Evolutionary conservation across 2,329 filamentous ascomycete species (phyloP).

Genomic region (Sarocladium kiliense): DNA sequence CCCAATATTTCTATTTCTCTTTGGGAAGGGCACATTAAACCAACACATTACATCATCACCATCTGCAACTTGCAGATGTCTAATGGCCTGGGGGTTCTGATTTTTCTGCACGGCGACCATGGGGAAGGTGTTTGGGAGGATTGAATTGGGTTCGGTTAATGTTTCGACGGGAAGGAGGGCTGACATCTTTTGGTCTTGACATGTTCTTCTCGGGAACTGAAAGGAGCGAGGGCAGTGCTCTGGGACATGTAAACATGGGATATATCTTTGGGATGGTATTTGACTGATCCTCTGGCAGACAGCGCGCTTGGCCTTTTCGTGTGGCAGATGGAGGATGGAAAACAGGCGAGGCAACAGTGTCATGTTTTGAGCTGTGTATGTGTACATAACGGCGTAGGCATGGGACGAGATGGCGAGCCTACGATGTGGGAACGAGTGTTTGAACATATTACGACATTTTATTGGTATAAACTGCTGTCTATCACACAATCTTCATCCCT

Average conservation of each 20-base stretch:
- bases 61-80: neutral
- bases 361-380: neutral
- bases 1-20: conserved; percentile 21
- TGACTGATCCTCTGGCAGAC: neutral
- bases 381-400: neutral
- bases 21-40: neutral
- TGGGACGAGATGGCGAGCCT: neutral
- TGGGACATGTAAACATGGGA: neutral
- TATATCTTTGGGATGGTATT: neutral
- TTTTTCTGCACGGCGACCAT: neutral
- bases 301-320: neutral
- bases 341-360: neutral
- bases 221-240: neutral
- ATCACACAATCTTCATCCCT: too few species aligned
- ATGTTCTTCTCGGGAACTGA: too few species aligned
- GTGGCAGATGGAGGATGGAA: neutral
- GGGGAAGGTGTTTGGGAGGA: neutral
- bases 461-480: neutral
- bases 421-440: neutral
- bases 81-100: neutral
- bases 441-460: conserved; percentile 1
- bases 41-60: neutral
- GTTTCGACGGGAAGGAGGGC: neutral
- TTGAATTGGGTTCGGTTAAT: neutral
- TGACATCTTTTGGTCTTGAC: neutral